These are phyloP conservation scores for Cochlearia excelsa DNA, from an alignment of 345 rosid species.

Conservation along the genomic window DNA sequence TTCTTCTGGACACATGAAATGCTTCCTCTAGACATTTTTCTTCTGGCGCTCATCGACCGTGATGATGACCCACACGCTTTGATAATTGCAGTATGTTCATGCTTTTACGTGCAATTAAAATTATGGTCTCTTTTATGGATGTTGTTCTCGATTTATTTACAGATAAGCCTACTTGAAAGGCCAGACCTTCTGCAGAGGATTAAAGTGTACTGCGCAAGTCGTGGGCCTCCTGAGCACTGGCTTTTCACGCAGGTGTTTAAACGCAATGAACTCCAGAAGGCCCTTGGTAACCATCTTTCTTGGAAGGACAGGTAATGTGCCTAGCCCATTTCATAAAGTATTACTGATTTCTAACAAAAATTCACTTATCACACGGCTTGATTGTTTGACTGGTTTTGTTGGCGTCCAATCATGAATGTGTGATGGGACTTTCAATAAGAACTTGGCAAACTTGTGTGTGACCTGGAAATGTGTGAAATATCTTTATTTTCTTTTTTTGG, in stretches of 20 bases:
- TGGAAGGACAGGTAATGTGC: conserved; percentile 88
- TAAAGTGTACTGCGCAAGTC: conserved; percentile 53
- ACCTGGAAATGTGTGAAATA: conserved; percentile 9
- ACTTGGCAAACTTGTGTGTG: conserved; percentile 17
- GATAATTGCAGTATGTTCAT: conserved; percentile 69
- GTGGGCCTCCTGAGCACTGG: conserved; percentile 89
- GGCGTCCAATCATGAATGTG: conserved; percentile 11
- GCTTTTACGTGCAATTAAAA: not conserved
- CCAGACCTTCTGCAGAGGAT: conserved; percentile 80
- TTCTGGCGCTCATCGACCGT: conserved; percentile 86
- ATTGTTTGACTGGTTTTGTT: conserved; percentile 12
- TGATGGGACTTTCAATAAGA: conserved; percentile 16
- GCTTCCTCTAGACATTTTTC: conserved; percentile 92
- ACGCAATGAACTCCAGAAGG: conserved; percentile 82
- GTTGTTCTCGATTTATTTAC: not conserved
- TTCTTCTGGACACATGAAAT: conserved; percentile 89
- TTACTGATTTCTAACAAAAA: conserved; percentile 3
- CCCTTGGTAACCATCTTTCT: conserved; percentile 96
- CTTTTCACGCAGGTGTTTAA: conserved; percentile 66
- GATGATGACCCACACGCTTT: conserved; percentile 96
- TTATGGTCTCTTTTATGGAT: not conserved
- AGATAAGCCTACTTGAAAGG: conserved; percentile 51
- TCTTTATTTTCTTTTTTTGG: not conserved
- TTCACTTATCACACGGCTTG: conserved; percentile 16
- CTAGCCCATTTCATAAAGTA: conserved; percentile 3